These are phyloP conservation scores for Hansenula sp. DNA, from an alignment of 1,139 yeast genomes.

Conservation along the genomic window DNA sequence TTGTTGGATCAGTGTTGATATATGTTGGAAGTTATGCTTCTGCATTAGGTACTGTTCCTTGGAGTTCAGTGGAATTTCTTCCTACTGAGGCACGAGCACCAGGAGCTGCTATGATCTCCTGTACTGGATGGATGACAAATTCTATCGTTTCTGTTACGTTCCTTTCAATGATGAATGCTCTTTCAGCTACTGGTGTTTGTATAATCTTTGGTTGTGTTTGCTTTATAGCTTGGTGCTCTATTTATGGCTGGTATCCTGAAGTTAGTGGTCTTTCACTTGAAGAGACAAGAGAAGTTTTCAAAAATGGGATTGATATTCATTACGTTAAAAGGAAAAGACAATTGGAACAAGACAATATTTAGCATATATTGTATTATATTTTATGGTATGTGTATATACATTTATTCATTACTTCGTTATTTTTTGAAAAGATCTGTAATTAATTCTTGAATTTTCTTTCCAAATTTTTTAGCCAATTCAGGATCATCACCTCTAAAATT, in stretches of 20 bases:
- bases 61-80: constrained; percentile 43
- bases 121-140: constrained; percentile 42
- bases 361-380: not conserved
- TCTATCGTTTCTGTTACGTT: constrained; percentile 35
- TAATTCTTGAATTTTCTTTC: constrained; percentile 17
- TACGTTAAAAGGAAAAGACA: constrained; percentile 13
- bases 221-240: constrained; percentile 35
- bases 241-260: constrained; percentile 41
- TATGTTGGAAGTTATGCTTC: constrained; percentile 44
- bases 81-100: constrained; percentile 39
- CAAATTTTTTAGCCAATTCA: constrained; percentile 11
- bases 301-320: constrained; percentile 33
- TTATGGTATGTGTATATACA: not conserved
- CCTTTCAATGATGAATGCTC: constrained; percentile 29
- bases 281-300: constrained; percentile 36
- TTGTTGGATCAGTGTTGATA: constrained; percentile 30
- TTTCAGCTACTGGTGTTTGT: constrained; percentile 33
- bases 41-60: constrained; percentile 43
- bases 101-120: constrained; percentile 39
- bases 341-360: not conserved
- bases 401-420: not conserved
- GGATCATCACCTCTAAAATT: constrained; percentile 14
- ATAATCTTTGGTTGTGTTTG: constrained; percentile 33
- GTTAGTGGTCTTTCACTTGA: constrained; percentile 43
- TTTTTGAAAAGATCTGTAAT: constrained; percentile 8